Evolutionary conservation across 2,329 filamentous ascomycete species (phyloP).

Genomic region (Exserohilum turcica): DNA sequence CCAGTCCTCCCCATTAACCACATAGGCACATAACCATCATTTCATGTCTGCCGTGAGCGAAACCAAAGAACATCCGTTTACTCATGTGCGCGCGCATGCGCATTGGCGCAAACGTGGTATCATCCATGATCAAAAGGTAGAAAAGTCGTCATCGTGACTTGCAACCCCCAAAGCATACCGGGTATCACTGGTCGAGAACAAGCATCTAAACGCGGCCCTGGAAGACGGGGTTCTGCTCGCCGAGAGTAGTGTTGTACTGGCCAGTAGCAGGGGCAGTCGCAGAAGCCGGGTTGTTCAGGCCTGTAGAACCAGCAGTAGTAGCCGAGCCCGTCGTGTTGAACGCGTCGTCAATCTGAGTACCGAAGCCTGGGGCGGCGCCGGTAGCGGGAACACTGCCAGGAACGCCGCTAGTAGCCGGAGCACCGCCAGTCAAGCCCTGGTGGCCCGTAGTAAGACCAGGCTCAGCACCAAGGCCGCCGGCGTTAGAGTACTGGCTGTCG

Average conservation of each 20-base stretch:
- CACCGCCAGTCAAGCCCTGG: slow-evolving; percentile 19
- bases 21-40: slow-evolving; percentile 1
- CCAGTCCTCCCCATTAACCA: slow-evolving; percentile 19
- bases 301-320: slow-evolving; percentile 11
- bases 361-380: slow-evolving; percentile 40
- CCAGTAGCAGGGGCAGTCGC: slow-evolving; percentile 8
- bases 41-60: neutral
- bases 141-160: slow-evolving; percentile 28
- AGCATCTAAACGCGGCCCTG: slow-evolving; percentile 41
- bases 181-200: slow-evolving; percentile 12
- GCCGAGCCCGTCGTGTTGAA: slow-evolving; percentile 37
- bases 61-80: slow-evolving; percentile 15
- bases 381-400: neutral
- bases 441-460: slow-evolving; percentile 9
- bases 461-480: slow-evolving; percentile 15
- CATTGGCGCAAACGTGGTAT: slow-evolving; percentile 39
- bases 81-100: slow-evolving; percentile 28
- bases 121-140: slow-evolving; percentile 35
- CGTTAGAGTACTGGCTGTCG: slow-evolving; percentile 20
- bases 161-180: slow-evolving; percentile 10
- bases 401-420: neutral
- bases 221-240: slow-evolving; percentile 52
- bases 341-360: slow-evolving; percentile 54
- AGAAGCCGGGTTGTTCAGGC: slow-evolving; percentile 7
- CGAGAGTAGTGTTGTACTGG: slow-evolving; percentile 48